A percentile compares a stretch with the other conserved stretches of the same genome.
Conservation (phyloP, 2,329 filamentous ascomycete genomes). For the Colletotrichum australisinense region DNA sequence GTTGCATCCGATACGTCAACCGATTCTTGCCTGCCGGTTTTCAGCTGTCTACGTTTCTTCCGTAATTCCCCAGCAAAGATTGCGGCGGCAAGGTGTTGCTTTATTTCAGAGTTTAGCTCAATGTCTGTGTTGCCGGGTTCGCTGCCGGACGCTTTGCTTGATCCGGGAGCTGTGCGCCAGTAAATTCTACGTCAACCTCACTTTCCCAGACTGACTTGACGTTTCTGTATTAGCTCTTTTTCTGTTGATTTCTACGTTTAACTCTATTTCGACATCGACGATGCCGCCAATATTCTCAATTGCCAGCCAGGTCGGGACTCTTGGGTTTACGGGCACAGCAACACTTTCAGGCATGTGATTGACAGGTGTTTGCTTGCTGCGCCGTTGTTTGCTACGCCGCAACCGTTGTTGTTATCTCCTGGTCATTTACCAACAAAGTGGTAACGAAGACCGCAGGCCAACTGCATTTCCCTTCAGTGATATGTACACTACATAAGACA, state of each 20-base stretch:
- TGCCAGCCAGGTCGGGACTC: neutral
- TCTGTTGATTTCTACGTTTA: slow-evolving; percentile 14
- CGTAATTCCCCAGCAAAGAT: neutral
- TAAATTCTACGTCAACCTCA: slow-evolving; percentile 5
- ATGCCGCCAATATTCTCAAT: neutral
- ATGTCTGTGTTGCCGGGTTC: slow-evolving; percentile 6
- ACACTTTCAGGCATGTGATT: neutral
- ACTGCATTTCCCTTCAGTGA: neutral
- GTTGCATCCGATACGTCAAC: slow-evolving; percentile 1
- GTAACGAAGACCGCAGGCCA: slow-evolving; percentile 22
- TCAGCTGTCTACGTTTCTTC: neutral
- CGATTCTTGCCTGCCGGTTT: neutral
- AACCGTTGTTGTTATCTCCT: slow-evolving; percentile 12
- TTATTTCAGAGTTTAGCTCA: neutral
- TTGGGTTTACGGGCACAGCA: neutral
- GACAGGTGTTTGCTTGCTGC: neutral
- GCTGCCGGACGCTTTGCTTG: slow-evolving; percentile 13
- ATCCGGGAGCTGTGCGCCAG: neutral
- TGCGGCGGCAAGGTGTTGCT: slow-evolving; percentile 9
- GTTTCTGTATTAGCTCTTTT: slow-evolving; percentile 17
- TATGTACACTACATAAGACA: neutral
- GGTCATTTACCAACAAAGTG: slow-evolving; percentile 31
- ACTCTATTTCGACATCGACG: slow-evolving; percentile 33
- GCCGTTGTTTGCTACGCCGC: slow-evolving; percentile 1
- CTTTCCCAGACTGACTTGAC: slow-evolving; percentile 1